Evolutionary conservation across 2,329 filamentous ascomycete genomes (phyloP).

Genomic region (Fusarium marasasianum): DNA sequence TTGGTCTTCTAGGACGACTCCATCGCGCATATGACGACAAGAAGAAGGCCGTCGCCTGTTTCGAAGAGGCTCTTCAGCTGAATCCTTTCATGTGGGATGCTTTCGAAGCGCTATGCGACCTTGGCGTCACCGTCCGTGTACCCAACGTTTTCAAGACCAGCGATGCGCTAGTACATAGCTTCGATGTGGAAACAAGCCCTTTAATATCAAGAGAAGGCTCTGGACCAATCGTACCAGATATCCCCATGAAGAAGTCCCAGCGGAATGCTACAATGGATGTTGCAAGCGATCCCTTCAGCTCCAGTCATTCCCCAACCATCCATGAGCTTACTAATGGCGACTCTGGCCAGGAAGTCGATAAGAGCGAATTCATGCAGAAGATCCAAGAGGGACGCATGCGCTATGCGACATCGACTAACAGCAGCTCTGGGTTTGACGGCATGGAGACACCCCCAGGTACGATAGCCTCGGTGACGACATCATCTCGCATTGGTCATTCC

Average conservation of each 20-base stretch:
- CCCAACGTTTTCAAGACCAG: constrained; percentile 87
- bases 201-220: constrained; percentile 51
- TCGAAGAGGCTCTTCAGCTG: constrained; percentile 85
- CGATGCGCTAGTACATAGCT: constrained; percentile 59
- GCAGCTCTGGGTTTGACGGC: constrained; percentile 59
- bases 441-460: constrained; percentile 68
- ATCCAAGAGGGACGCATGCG: constrained; percentile 62
- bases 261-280: constrained; percentile 51
- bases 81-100: constrained; percentile 99
- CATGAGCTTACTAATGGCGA: constrained; percentile 55
- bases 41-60: constrained; percentile 84
- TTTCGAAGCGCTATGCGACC: constrained; percentile 87
- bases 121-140: constrained; percentile 81
- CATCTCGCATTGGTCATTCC: constrained; percentile 37
- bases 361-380: constrained; percentile 66
- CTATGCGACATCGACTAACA: constrained; percentile 51
- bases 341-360: constrained; percentile 54
- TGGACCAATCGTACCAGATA: constrained; percentile 50
- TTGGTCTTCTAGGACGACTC: constrained; percentile 86
- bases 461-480: constrained; percentile 31
- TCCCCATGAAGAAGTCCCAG: constrained; percentile 53
- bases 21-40: constrained; percentile 84
- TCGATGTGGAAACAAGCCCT: constrained; percentile 50
- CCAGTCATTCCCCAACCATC: constrained; percentile 52
- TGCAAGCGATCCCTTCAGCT: constrained; percentile 62